Evolutionary conservation across 1,284 basidiomycete species (phyloP), one percentile per base, ranked within the genome.

Genomic region (Moniliella sp.): DNA sequence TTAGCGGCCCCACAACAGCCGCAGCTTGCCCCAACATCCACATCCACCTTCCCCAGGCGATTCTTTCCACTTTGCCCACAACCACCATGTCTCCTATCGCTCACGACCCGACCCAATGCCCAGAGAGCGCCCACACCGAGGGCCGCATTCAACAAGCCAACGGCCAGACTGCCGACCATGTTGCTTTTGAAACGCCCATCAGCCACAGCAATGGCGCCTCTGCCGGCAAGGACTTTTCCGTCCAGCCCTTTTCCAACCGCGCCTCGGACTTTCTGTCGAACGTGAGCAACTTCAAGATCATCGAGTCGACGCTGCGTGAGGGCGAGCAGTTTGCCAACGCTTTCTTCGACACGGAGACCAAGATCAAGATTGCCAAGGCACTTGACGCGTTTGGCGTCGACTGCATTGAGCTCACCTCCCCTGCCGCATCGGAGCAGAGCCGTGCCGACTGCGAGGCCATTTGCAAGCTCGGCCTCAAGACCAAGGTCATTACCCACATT

Each of bases 321-420:
- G 88, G 51, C 81, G 97, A 66, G 83, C 54, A 99, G 64, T 99
- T 99, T 55, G 88, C 91, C 45, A 97, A 94, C 58, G 88, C 88
- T 35, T 99, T 93, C 70, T 94, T 93, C 64, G 86, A 91, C 63
- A 86, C 83, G 62, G 84, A 91, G 70, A 97, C 86, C 67, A 99
- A 99, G 73, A 93, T 94, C 64, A 84, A 86, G 62, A 99, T 99
- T 51, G 91, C 91, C 50, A 86, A 77, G 69, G 84, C 45, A 9
- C 48, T 52, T 32, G 48, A 58, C 45, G 46, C 51, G 34, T 54
- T 58, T 27, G 91, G 91, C 59, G 91, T 99, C 41, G 91, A 99
- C 64, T 99, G 94, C 71, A 88, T 99, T 61, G 91, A 99, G 64
- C 75, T 99, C 57, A 99, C 91, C 15, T 94, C 86, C 14, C 91